A percentile compares a stretch with the other conserved stretches of the same genome.
Evolutionary conservation across 371 early-diverging fungal species (phyloP).

Genomic region (Batkoa obscura): DNA sequence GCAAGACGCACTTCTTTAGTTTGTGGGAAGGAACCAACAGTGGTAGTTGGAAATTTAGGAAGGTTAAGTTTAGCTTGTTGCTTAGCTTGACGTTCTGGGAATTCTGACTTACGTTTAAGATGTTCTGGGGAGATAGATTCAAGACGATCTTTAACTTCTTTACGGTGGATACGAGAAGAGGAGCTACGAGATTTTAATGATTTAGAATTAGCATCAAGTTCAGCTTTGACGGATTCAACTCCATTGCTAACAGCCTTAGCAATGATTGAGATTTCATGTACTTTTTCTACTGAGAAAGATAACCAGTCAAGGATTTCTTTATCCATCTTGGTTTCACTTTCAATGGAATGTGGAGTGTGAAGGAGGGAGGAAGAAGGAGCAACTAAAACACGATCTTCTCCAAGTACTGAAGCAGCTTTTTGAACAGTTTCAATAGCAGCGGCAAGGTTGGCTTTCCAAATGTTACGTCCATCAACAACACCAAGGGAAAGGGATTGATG

Average conservation of each 20-base stretch:
- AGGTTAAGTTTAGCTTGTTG: constrained; percentile 66
- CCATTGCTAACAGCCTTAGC: constrained; percentile 48
- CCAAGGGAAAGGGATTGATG: constrained; percentile 54
- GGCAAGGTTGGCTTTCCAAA: constrained; percentile 83
- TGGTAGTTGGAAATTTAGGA: constrained; percentile 89
- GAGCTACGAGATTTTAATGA: constrained; percentile 51
- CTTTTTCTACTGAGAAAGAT: constrained; percentile 83
- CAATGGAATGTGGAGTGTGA: constrained; percentile 77
- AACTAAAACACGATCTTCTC: constrained; percentile 52
- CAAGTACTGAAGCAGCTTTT: constrained; percentile 42
- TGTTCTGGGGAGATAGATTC: constrained; percentile 41
- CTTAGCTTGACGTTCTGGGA: constrained; percentile 44
- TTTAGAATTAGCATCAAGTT: constrained; percentile 48
- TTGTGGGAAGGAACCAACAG: constrained; percentile 96
- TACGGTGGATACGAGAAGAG: constrained; percentile 66
- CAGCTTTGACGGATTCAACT: constrained; percentile 39
- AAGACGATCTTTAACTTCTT: constrained; percentile 59
- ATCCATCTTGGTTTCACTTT: constrained; percentile 60
- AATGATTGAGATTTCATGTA: constrained; percentile 53
- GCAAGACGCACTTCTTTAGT: constrained; percentile 85
- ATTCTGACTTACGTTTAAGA: constrained; percentile 55
- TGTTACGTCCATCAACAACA: constrained; percentile 86
- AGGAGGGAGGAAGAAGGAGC: constrained; percentile 82
- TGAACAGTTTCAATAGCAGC: constrained; percentile 44
- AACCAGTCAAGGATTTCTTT: constrained; percentile 76